Base-by-base conservation (phyloP, 2,329 filamentous ascomycete genomes). In the Alternaria ethzedia region DNA sequence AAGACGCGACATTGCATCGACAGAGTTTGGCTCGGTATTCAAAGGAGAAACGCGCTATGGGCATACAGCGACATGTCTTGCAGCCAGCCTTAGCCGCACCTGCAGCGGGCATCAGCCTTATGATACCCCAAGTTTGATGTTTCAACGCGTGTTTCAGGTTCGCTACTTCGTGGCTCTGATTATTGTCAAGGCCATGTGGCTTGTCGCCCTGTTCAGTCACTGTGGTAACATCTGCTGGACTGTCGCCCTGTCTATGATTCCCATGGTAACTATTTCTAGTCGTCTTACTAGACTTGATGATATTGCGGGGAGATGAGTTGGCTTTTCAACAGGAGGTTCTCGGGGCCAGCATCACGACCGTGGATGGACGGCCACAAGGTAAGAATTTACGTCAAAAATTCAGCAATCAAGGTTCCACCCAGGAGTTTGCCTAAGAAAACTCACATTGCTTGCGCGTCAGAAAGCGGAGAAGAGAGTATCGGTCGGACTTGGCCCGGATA, bases 51-150 rank as follows among this genome's bases (percentile, higher is more conserved):
- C 23, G 52, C 51, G 23, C 21, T 32, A 54, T 51, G 49, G 12
- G 28, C 49, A 30, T 30, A 52, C 49, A n/a, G 32, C 52, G 54
- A 44, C 23, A 50, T 32, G 57, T 61, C 36, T 54, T 59, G 58
- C 44, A 61, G 52, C 57, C 28, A 63, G 63, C 60, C 60, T 47
- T 63, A 61, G 52, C 61, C 57, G 64, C 49, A 46, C 43, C 50
- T 41, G 54, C 64, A 57, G 55, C 60, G 44, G 47, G 56, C 56
- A 55, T 54, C 63, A 59, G 51, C 32, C 60, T 54, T 44, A 50
- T 25, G 46, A 45, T 26, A 49, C 49, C 49, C 56, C 56, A 49
- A 52, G 45, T 36, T 50, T 56, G 36, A 32, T 26, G 32, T 60
- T 56, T 60, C 57, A 63, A 56, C 20, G 28, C 25, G 23, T 43